Evolutionary conservation across 768 basidiomycete species (phyloP).

Genomic region (Rhodotorula toruloides): DNA sequence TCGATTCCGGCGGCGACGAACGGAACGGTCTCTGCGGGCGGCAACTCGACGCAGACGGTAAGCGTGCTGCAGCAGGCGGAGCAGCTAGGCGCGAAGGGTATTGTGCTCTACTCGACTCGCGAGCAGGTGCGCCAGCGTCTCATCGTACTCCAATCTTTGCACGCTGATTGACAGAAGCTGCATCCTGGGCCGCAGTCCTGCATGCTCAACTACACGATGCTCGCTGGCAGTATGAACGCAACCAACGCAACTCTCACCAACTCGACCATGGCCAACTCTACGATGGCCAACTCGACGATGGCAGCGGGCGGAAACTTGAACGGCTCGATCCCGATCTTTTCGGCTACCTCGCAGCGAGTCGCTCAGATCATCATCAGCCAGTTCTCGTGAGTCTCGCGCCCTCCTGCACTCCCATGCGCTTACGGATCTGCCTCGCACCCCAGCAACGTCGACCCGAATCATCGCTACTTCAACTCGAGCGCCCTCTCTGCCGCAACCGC

Average conservation of each 20-base stretch:
- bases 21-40: not conserved
- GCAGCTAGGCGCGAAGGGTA: not conserved
- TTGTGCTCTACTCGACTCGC: not conserved
- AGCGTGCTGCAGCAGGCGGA: constrained; percentile 1
- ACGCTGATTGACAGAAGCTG: not conserved
- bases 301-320: not conserved
- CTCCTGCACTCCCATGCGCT: not conserved
- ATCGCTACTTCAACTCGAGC: constrained; percentile 24
- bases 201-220: constrained; percentile 2
- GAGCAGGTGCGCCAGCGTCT: no score
- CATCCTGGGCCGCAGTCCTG: constrained; percentile 10
- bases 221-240: not conserved
- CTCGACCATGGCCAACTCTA: no score
- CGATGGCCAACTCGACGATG: not conserved
- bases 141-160: no score
- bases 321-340: constrained; percentile 22
- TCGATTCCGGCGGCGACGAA: not conserved
- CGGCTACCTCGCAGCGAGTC: not conserved
- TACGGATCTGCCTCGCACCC: not conserved
- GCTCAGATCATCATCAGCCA: not conserved
- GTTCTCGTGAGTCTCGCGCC: not conserved
- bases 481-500: not conserved
- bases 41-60: not conserved
- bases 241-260: not conserved
- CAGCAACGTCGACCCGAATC: constrained; percentile 2